Evolutionary conservation across 495 filamentous ascomycete genomes (phyloP).

Genomic region (Neurospora sp.): DNA sequence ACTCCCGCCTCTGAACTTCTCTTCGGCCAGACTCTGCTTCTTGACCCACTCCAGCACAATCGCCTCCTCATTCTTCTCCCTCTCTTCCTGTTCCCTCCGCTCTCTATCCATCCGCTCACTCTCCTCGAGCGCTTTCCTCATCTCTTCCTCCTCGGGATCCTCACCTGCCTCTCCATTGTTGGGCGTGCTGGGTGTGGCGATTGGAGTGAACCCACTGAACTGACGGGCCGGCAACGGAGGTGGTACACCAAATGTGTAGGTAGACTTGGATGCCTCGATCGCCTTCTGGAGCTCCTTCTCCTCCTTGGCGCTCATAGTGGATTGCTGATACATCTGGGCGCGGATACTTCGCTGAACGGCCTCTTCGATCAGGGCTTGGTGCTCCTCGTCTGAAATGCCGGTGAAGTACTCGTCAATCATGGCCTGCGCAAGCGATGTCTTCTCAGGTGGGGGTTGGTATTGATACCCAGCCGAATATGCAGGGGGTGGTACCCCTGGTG

Average conservation of each 20-base stretch:
- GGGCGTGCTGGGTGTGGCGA: not conserved
- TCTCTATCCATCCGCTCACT: constrained; percentile 31
- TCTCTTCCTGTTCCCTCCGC: constrained; percentile 27
- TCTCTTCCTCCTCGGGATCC: constrained; percentile 27
- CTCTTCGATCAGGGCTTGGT: constrained; percentile 47
- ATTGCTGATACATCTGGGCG: constrained; percentile 21
- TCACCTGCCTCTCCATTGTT: not conserved
- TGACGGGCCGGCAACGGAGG: not conserved
- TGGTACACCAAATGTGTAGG: constrained; percentile 3
- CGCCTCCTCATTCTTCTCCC: constrained; percentile 54
- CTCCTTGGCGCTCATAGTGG: constrained; percentile 14
- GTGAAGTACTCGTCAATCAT: constrained; percentile 19
- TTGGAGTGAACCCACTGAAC: not conserved
- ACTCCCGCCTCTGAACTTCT: constrained; percentile 32
- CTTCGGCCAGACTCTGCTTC: constrained; percentile 64
- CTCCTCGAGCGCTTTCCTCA: constrained; percentile 37
- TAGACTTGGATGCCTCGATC: constrained; percentile 31
- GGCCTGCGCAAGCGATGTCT: not conserved
- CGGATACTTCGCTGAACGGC: constrained; percentile 45
- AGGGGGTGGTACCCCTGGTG: not conserved
- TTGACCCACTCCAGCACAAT: constrained; percentile 69
- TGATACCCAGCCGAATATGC: not conserved
- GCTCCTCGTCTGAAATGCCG: constrained; percentile 40
- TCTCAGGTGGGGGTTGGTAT: not conserved
- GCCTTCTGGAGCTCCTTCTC: constrained; percentile 41